Evolutionary conservation across 192 early-diverging fungal genomes (phyloP).

Genomic region (Linnemannia zychae): DNA sequence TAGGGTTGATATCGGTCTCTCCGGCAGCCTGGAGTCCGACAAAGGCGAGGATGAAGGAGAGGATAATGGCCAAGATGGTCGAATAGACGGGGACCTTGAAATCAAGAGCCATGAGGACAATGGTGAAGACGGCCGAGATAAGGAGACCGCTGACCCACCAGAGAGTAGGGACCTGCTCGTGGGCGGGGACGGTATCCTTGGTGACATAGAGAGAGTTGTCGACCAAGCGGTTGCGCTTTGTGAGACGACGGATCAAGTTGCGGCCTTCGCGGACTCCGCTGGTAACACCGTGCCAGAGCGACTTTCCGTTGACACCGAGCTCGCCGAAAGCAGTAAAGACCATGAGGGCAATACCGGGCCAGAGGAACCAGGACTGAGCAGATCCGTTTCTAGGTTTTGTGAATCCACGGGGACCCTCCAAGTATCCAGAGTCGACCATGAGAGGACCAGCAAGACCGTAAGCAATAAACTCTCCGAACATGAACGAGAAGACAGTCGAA

Average conservation of each 20-base stretch:
- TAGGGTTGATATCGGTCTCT: constrained; percentile 78
- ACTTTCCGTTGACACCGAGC: constrained; percentile 64
- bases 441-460: constrained; percentile 72
- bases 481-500: constrained; percentile 67
- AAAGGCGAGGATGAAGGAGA: constrained; percentile 76
- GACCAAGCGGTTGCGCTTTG: constrained; percentile 19
- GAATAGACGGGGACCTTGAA: constrained; percentile 73
- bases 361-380: constrained; percentile 75
- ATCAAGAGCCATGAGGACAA: constrained; percentile 63
- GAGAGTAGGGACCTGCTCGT: constrained; percentile 65
- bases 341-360: constrained; percentile 81
- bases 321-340: constrained; percentile 73
- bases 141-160: constrained; percentile 69
- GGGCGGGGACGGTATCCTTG: constrained; percentile 48
- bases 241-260: constrained; percentile 35
- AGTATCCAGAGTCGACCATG: constrained; percentile 58
- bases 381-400: constrained; percentile 46
- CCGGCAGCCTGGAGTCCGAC: constrained; percentile 74
- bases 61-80: constrained; percentile 67
- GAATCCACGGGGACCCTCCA: constrained; percentile 51
- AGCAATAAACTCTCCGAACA: constrained; percentile 65
- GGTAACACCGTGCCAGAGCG: constrained; percentile 65
- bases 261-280: constrained; percentile 37
- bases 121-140: constrained; percentile 67
- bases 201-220: constrained; percentile 53